Evolutionary conservation across 139 green algal genomes (phyloP), one percentile per base, ranked within the genome.

Genomic region (Chlorella vulgaris): DNA sequence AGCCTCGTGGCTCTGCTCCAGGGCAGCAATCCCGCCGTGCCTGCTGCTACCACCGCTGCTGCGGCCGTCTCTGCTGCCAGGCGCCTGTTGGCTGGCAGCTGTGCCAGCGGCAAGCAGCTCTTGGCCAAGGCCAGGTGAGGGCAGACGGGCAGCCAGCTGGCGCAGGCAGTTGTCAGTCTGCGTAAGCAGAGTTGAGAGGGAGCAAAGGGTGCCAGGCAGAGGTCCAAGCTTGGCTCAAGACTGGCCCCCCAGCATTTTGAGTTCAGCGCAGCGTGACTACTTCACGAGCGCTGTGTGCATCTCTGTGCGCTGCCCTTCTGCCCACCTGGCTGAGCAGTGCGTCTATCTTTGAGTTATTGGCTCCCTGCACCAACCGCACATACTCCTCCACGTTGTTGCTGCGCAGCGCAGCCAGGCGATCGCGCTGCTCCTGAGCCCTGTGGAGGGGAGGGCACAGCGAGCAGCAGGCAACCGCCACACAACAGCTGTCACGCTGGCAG

Each of bases 311-410:
- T 65, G 18, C 22, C 28, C 42, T 42, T 6, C 19, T 50, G 47
- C 60, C 85, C 8, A 89, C 93, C 66, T 93, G 85, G 5, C 35
- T 29, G 29, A 97, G 88, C 69, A 97, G 86, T 33, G 89, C 42
- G 0, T 88, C 68, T 51, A 97, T 63, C 7, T 86, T 69, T 60
- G 76, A 60, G 75, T 82, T 92, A 63, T 89, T 90, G 31, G 84
- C 70, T n/a, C 88, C 70, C 29, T 76, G 76, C 18, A 95, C 82
- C 81, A 98, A 79, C 19, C 83, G 74, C 19, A 95, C 82, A 83
- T 98, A 98, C 0, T 81, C 88, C 21, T 91, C 80, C 82, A 98
- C 83, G 75, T 98, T 91, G 71, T 94, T 91, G 6, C 78, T 76
- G 39, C 89, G 89, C 15, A 98, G 88, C 5, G 92, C 86, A 35